phyloP scores from a whole-genome alignment of 129 eudicot genomes.

The Chrysanthemum makinoi region DNA sequence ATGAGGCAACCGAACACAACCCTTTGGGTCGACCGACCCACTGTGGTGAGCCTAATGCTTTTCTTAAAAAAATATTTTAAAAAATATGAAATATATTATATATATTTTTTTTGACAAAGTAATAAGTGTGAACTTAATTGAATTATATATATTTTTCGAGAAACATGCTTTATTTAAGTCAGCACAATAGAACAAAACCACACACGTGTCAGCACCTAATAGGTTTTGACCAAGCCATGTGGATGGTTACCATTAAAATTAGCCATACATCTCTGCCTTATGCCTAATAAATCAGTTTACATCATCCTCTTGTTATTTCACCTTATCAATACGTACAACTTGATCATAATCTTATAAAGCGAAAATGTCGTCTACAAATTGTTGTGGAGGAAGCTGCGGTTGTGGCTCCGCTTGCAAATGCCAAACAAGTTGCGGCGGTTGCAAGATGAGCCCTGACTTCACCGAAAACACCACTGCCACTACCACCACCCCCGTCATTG shows the following conservation, averaged over 20 bases:
- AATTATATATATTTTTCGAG: neutral
- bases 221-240: conserved; percentile 14
- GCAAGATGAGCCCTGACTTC: conserved; percentile 26
- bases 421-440: conserved; percentile 18
- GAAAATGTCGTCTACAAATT: conserved; percentile 30
- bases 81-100: too few species aligned
- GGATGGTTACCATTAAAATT: conserved; percentile 2
- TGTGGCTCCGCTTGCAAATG: conserved; percentile 32
- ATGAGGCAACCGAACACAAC: too few species aligned
- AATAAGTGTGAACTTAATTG: too few species aligned
- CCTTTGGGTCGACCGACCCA: too few species aligned
- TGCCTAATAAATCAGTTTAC: conserved; percentile 17
- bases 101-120: too few species aligned
- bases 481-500: neutral
- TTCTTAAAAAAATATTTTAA: too few species aligned
- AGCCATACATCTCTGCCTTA: conserved; percentile 9
- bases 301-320: neutral
- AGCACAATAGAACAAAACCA: neutral
- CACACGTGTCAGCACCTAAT: conserved; percentile 21
- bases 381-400: conserved; percentile 30
- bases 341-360: neutral
- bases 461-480: neutral
- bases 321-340: too few species aligned
- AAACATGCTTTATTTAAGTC: neutral
- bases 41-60: too few species aligned